These are phyloP conservation scores for Parietaria judaica DNA, from an alignment of 306 rosid species.

Conservation along the genomic window DNA sequence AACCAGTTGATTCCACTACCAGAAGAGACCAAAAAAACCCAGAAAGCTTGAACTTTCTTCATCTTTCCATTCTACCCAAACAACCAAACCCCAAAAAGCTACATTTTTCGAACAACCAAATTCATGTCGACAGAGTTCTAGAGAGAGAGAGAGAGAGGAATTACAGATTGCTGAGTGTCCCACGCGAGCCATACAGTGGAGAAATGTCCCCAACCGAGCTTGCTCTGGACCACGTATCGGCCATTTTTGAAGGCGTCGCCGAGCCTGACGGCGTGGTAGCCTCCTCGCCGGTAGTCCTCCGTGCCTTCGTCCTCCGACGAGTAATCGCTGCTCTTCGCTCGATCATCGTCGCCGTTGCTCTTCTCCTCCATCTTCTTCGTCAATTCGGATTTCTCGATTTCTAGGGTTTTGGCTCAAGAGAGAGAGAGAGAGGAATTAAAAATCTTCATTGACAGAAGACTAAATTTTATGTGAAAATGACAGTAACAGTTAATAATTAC, in stretches of 20 bases:
- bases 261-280: slow-evolving; percentile 87
- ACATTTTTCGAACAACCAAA: background rate
- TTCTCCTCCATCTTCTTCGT: slow-evolving; percentile 47
- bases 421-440: background rate
- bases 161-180: slow-evolving; percentile 58
- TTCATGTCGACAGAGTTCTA: slow-evolving; percentile 7
- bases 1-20: too few relatives aligned
- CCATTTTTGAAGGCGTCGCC: slow-evolving; percentile 71
- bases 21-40: background rate
- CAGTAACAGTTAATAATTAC: background rate
- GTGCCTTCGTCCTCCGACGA: slow-evolving; percentile 97
- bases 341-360: slow-evolving; percentile 41
- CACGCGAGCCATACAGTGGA: slow-evolving; percentile 99
- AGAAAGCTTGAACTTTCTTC: background rate
- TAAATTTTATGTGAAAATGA: background rate
- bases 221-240: slow-evolving; percentile 72
- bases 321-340: slow-evolving; percentile 75
- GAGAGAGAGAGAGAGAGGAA: slow-evolving; percentile 9
- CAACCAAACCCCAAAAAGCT: slow-evolving; percentile 9
- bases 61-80: background rate
- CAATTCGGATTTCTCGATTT: background rate
- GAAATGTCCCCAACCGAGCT: slow-evolving; percentile 99
- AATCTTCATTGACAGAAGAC: background rate
- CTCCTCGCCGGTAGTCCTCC: slow-evolving; percentile 92
- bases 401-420: slow-evolving; percentile 11